phyloP scores from a whole-genome alignment of 305 asterid species.

The Rubia balearica region DNA sequence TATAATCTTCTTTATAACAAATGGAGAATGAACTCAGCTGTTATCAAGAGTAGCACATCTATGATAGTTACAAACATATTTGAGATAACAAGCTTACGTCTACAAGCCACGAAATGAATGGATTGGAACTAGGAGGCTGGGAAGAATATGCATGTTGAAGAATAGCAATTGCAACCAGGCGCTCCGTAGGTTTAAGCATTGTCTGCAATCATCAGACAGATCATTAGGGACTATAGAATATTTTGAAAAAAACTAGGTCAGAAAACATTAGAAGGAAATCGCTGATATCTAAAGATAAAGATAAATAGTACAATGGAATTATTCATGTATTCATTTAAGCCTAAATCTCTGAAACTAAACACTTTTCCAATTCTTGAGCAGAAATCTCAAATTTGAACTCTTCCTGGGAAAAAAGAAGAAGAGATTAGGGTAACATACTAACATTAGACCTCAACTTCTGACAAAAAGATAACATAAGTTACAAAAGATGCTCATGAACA shows the following conservation, averaged over 20 bases:
- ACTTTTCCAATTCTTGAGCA: neutral
- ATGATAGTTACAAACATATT: neutral
- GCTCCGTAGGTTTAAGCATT: constrained; percentile 47
- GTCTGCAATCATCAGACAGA: constrained; percentile 40
- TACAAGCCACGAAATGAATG: constrained; percentile 60
- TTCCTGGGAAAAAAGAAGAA: neutral
- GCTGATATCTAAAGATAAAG: neutral
- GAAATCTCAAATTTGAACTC: neutral
- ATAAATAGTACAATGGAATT: too few relatives aligned
- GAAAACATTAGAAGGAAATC: neutral
- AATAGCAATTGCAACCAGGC: constrained; percentile 69
- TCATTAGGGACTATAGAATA: neutral
- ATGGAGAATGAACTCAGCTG: neutral
- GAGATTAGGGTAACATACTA: neutral
- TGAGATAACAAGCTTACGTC: constrained; percentile 47
- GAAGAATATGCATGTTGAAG: constrained; percentile 66
- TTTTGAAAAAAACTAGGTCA: neutral
- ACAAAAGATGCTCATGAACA: constrained; percentile 1
- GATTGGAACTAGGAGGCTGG: constrained; percentile 62
- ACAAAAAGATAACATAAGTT: neutral
- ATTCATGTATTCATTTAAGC: neutral
- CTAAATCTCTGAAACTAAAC: neutral
- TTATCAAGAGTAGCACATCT: neutral
- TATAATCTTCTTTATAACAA: neutral
- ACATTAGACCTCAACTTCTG: neutral